Base-by-base conservation (phyloP, 2,329 filamentous ascomycete species). In the Nemania diffusa region DNA sequence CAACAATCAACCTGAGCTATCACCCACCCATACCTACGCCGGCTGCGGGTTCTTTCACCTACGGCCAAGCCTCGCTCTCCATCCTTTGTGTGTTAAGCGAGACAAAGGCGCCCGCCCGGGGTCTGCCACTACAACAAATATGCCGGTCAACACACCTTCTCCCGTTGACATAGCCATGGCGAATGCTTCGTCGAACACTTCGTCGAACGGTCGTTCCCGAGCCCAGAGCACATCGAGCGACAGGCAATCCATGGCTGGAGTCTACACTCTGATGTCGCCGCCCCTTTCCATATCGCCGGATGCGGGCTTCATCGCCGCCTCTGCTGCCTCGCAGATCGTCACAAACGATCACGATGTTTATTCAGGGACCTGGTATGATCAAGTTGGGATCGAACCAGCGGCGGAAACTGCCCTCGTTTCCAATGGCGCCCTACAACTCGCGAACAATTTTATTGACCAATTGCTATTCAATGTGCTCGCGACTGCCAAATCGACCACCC, bases 371-470 rank as follows among this genome's bases (percentile, higher is more conserved):
- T 90, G 90, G 85, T 88, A 90, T 74, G 88, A 92, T 75, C 87
- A 91, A 69, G 86, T 91, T 72, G 88, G 88, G 57, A 85, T 90
- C 62, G 87, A 90, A 71, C 85, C 88, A 0, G 87, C 87, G 4
- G 85, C 86, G 64, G 90, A 92, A 72, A 88, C 90, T 20, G 92
- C 92, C 20, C 78, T 91, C 56, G 92, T 97, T 64, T 91, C 93
- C 0, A 84, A 86, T 1, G 85, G 87, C 29, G 92, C 96, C 0
- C 83, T 98, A 42, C 85, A 86, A 48, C 86, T 97, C 9, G 87
- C 97, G 76, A 99, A 99, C 81, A 90, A 87, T 74, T 99, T 99
- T 77, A 87, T 99, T 69, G 96, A 99, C 78, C 93, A 97, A 77
- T 84, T 98, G 4, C 86, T 99, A 5, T 97, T 94, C 83, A 95